Base-by-base conservation (phyloP, 371 early-diverging fungal genomes). In the Lichtheimia ornata region DNA sequence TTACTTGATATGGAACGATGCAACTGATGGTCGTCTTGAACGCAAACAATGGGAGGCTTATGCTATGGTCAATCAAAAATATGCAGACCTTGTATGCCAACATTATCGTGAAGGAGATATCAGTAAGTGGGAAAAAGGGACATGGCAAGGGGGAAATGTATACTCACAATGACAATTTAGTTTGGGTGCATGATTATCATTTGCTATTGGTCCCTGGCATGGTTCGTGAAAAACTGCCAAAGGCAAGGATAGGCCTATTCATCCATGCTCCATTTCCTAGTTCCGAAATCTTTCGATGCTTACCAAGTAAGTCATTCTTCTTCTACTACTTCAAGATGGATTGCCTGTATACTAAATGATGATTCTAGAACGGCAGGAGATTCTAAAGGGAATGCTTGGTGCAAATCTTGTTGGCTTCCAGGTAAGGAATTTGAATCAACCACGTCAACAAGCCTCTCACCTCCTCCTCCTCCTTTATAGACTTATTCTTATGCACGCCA, bases 181-280 rank as follows among this genome's bases (percentile, higher is more conserved):
- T 98, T 40, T 98, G 97, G 97, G 88, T 99, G 50, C 98, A 99
- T 71, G 99, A 99, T 81, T 99, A 99, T 71, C 99, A 99, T 77
- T 70, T 98, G 45, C 82, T 97, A 67, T 74, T 97, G 22, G 84
- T 97, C 2, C 98, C 98, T 3, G 79, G 81, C 54, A 84, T 98
- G 83, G 69, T 99, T 13, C 88, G 96, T 41, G 73, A 85, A 64
- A 74, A 70, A 49, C 68, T 96, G 9, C 96, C 96, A 0, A 69
- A 83, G 18, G 91, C 95, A 3, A 85, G 86, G 42, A 91, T 99
- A 58, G 97, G 97, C 22, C 92, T 98, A 67, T 99, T 99, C 74
- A 82, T 98, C 44, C 99, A 99, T 83, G 93, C 97, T 0, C 97
- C 99, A 3, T 99, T 98, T 75, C 98, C 99, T 7, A 47, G 47